Base-by-base conservation (phyloP, 2,329 filamentous ascomycete species). In the Aspergillus fischeri region DNA sequence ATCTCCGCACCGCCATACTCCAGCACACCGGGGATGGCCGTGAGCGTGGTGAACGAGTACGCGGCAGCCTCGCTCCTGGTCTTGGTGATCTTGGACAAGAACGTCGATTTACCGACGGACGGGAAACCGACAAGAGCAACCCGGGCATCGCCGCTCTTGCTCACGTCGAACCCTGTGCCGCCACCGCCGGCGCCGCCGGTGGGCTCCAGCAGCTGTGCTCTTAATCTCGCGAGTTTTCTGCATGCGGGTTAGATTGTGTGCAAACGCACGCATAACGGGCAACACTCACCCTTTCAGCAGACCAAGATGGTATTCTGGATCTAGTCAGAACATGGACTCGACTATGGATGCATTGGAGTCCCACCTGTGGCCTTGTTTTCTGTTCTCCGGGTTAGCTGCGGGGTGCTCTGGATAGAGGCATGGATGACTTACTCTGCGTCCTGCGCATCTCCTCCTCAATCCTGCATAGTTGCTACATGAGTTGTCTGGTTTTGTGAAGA, bases 361-460 rank as follows among this genome's bases (percentile, higher is more conserved):
- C 70, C 86, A 97, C 93, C 92, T 75, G 94, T 99, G 58, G 93
- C 93, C 86, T 99, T 99, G 74, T 99, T 99, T 79, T 99, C 93
- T 96, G 70, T 69, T 60, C 59, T 45, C 49, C 60, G 72, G 63
- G 72, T 73, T 73, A 74, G 65, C 65, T 67, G 65, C 60, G 63
- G 64, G 66, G 65, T 68, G 62, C 56, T 61, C 51, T 55, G 25
- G 57, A 62, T 49, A 54, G 47, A 55, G 56, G 60, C 47, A 53
- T 52, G 57, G 53, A 41, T 52, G 44, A 69, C 85, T 81, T 86
- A 96, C 93, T 99, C 81, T 99, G 94, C 70, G 94, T 99, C 86
- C 86, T 93, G 76, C 86, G 88, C 94, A 99, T 99, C 88, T 99
- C 94, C 79, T 96, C 92, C 85, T 99, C 94, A 71, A 99, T 99